phyloP scores from a whole-genome alignment of 2,329 filamentous ascomycete genomes.

The Fusarium xylarioides region DNA sequence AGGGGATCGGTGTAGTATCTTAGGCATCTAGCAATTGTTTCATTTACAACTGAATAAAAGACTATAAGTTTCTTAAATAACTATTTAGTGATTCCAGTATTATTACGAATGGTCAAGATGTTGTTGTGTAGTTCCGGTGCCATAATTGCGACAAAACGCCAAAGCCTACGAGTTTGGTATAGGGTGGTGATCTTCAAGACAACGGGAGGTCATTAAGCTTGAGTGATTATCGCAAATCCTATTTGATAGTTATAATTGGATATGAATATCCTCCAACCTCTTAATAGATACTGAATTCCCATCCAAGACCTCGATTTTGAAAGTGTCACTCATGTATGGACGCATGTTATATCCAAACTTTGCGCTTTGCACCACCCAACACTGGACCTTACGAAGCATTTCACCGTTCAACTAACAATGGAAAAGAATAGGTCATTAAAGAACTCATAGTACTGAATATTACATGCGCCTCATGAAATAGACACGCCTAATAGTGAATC shows the following conservation, averaged over 20 bases:
- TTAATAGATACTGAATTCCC: not conserved
- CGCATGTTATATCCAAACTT: not conserved
- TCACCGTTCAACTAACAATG: no score
- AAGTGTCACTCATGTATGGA: not conserved
- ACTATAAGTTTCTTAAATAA: accelerated
- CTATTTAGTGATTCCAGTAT: no score
- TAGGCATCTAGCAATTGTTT: not conserved
- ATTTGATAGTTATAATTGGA: not conserved
- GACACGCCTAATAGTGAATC: not conserved
- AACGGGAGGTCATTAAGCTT: not conserved
- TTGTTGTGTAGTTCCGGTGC: not conserved
- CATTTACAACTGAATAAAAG: not conserved
- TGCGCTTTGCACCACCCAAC: no score
- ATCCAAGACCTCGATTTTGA: not conserved
- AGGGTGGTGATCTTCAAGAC: not conserved
- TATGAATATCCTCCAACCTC: accelerated
- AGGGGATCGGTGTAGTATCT: not conserved
- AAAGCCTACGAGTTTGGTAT: not conserved
- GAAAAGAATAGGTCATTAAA: no score
- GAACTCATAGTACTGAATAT: not conserved
- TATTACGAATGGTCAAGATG: not conserved
- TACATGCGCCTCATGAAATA: no score
- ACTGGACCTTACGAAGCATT: not conserved
- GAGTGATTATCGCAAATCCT: not conserved
- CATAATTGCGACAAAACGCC: not conserved